Evolutionary conservation across 2,329 filamentous ascomycete species (phyloP).

Genomic region (Laburnicola sp.): DNA sequence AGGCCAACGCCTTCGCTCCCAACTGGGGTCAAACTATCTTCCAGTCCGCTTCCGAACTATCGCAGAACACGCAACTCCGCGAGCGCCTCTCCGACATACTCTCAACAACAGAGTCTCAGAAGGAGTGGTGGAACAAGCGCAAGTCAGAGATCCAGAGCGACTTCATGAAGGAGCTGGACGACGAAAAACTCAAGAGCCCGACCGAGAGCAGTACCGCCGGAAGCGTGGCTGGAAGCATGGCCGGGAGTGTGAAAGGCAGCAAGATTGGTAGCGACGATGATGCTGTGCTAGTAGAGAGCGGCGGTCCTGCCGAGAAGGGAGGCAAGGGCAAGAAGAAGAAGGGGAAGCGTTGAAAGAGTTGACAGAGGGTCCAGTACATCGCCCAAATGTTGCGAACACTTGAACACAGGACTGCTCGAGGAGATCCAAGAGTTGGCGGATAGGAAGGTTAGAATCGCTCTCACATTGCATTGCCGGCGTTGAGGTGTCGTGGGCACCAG

Average conservation of each 20-base stretch:
- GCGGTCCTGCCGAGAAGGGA: conserved; percentile 50
- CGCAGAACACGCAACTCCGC: conserved; percentile 77
- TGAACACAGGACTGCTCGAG: no score
- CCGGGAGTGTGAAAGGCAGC: conserved; percentile 39
- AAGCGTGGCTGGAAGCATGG: conserved; percentile 10
- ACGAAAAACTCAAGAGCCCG: conserved; percentile 47
- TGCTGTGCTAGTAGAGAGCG: conserved; percentile 74
- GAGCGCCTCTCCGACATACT: conserved; percentile 75
- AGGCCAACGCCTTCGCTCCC: conserved; percentile 88
- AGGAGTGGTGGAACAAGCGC: conserved; percentile 90
- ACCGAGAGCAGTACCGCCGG: conserved; percentile 19
- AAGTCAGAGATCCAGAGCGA: conserved; percentile 71
- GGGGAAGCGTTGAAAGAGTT: conserved; percentile 60
- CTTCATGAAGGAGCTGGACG: conserved; percentile 84
- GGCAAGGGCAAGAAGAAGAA: conserved; percentile 65
- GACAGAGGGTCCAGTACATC: no score
- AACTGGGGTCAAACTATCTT: conserved; percentile 96
- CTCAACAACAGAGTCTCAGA: conserved; percentile 70
- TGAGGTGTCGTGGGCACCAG: conserved; percentile 16
- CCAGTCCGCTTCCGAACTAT: conserved; percentile 95
- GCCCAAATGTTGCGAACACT: no score
- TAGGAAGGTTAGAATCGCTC: conserved; percentile 1
- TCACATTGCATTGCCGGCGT: conserved; percentile 28
- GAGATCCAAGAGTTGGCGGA: not conserved
- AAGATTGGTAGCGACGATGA: conserved; percentile 65